A percentile compares a stretch with the other conserved stretches of the same genome.
These are phyloP conservation scores for Prunus mume DNA, from an alignment of 306 rosid genomes.

Conservation along the genomic window DNA sequence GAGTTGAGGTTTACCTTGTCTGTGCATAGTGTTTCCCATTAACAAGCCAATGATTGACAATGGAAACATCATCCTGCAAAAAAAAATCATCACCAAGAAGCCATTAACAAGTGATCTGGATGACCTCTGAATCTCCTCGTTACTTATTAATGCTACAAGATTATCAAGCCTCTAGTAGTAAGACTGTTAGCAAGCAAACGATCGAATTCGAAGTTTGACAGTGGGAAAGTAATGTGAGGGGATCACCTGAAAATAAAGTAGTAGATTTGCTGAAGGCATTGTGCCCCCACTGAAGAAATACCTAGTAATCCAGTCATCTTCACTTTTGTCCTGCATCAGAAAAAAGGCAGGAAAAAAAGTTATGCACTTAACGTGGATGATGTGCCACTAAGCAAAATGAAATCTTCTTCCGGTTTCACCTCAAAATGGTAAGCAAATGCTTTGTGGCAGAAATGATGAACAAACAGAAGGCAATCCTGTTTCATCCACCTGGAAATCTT, in stretches of 20 bases:
- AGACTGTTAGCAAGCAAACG: not conserved
- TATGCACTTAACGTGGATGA: not conserved
- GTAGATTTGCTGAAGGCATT: slow-evolving; percentile 91
- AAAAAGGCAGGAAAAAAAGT: not conserved
- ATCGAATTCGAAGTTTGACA: not conserved
- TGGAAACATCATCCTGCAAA: slow-evolving; percentile 71
- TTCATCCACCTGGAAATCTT: slow-evolving; percentile 92
- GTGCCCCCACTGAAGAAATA: slow-evolving; percentile 91
- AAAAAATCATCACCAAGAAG: slow-evolving; percentile 4
- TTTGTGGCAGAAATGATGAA: slow-evolving; percentile 82
- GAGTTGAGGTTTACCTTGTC: slow-evolving; percentile 53
- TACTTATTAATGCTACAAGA: not conserved
- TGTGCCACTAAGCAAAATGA: not conserved
- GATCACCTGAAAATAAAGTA: slow-evolving; percentile 84
- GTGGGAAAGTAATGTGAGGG: not conserved
- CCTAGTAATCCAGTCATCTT: slow-evolving; percentile 90
- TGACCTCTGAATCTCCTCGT: not conserved
- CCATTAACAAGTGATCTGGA: slow-evolving; percentile 6
- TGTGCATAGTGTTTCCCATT: slow-evolving; percentile 84
- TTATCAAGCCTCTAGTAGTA: not conserved
- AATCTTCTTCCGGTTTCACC: slow-evolving; percentile 38
- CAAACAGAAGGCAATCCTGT: slow-evolving; percentile 69
- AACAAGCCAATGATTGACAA: slow-evolving; percentile 83
- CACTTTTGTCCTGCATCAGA: slow-evolving; percentile 61
- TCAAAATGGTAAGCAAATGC: slow-evolving; percentile 88